Base-by-base conservation (phyloP, 106 monocot species). In the Amphibolis antarctica region DNA sequence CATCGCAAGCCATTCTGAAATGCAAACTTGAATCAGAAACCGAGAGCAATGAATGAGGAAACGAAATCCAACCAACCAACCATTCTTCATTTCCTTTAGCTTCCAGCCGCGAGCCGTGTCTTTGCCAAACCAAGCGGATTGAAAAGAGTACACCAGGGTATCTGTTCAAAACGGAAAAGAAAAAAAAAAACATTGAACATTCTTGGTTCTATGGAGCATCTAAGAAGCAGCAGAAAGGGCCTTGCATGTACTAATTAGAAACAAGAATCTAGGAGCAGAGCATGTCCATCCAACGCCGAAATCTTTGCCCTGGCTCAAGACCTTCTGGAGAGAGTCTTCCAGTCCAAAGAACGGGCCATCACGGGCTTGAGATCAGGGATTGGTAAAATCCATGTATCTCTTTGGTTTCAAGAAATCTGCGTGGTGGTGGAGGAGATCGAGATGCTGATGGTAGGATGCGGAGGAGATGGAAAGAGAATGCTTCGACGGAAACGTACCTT, bases 31-130 rank as follows among this genome's bases (percentile, higher is more conserved):
- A 43, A 25, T 60, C 29, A 48, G 9, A 10, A 70, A 22, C 22
- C 11, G 10, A 10, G 53, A 53, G 22, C 10, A 11, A 23, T 10
- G 53, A 53, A 21, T 10, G 23, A 53, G 4, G 4, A 53, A 45
- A 6, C 28, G 6, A 13, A 28, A 44, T 51, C 17, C 29, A 23
- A 36, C 1, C 22, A 3, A 43, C 60, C 19, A 17, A 87, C 92
- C 92, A 70, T 87, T 92, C 75, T 92, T 92, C 30, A 92, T 87
- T 68, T 92, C 92, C 56, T 87, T 92, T 1, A 92, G 84, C 67
- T 92, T 92, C 75, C 79, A 64, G 12, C 84, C 77, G 27, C 62
- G 27, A 18, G 86, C 87, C 53, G 62, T 77, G 1, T 69, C 63
- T 76, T 92, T 5, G 79, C 92, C 13, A 92, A 72, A 12, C 92